phyloP scores from a whole-genome alignment of 176 grass and related monocot species.

The Eragrostis curvula region DNA sequence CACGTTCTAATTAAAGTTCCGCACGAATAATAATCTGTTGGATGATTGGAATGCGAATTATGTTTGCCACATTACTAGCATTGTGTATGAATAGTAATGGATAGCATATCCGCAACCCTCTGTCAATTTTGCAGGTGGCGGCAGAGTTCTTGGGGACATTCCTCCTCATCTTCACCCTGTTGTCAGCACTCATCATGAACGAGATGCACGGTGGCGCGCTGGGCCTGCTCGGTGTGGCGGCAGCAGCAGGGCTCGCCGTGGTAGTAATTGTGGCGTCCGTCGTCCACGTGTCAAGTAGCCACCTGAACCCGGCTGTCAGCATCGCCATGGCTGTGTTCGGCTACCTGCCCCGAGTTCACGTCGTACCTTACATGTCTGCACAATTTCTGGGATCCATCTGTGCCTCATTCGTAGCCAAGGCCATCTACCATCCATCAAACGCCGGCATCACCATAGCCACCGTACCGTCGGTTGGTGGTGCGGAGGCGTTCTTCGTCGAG shows the following conservation, averaged over 20 bases:
- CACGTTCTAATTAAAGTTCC: neutral
- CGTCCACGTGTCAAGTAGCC: slow-evolving; percentile 56
- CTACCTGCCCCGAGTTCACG: slow-evolving; percentile 48
- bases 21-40: neutral
- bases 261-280: slow-evolving; percentile 48
- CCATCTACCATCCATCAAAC: slow-evolving; percentile 41
- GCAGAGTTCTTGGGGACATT: slow-evolving; percentile 75
- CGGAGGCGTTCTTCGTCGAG: slow-evolving; percentile 53
- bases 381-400: slow-evolving; percentile 51
- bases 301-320: slow-evolving; percentile 71
- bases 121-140: slow-evolving; percentile 18
- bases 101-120: neutral
- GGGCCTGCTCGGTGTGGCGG: slow-evolving; percentile 43
- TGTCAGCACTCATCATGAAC: slow-evolving; percentile 59
- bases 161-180: slow-evolving; percentile 60
- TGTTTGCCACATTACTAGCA: no score
- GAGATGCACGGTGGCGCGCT: slow-evolving; percentile 34
- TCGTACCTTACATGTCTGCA: slow-evolving; percentile 47
- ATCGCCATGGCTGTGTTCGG: slow-evolving; percentile 51
- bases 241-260: slow-evolving; percentile 39
- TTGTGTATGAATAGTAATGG: no score
- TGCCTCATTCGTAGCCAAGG: slow-evolving; percentile 56
- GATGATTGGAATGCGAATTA: neutral
- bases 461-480: slow-evolving; percentile 37
- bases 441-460: slow-evolving; percentile 30